Evolutionary conservation across 306 rosid genomes (phyloP).

Genomic region (Medicago arabica): DNA sequence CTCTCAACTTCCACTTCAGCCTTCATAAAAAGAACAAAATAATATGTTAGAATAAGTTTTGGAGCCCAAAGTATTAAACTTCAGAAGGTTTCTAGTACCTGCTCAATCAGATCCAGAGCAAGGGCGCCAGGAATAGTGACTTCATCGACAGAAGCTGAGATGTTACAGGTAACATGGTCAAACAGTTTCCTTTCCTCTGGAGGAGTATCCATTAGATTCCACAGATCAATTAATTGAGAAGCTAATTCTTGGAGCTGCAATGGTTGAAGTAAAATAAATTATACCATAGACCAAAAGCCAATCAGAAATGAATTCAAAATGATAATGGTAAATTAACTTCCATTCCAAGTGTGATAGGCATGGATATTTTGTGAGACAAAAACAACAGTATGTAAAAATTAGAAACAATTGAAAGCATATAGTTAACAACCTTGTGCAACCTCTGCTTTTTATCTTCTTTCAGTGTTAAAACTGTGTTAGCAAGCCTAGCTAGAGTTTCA

Average conservation of each 20-base stretch:
- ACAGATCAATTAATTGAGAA: constrained; percentile 86
- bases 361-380: constrained; percentile 14
- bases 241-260: constrained; percentile 96
- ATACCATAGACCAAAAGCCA: constrained; percentile 19
- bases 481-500: constrained; percentile 85
- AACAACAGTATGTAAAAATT: constrained; percentile 15
- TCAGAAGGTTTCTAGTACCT: constrained; percentile 55
- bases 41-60: constrained; percentile 24
- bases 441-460: constrained; percentile 85
- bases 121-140: constrained; percentile 97
- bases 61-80: constrained; percentile 31
- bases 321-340: constrained; percentile 30
- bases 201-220: constrained; percentile 99
- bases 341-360: constrained; percentile 11
- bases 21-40: constrained; percentile 49
- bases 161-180: constrained; percentile 96
- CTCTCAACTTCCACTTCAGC: constrained; percentile 99
- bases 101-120: constrained; percentile 89
- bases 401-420: constrained; percentile 7
- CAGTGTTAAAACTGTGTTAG: constrained; percentile 72
- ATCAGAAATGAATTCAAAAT: neutral
- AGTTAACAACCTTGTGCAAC: constrained; percentile 63
- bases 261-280: constrained; percentile 12
- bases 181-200: constrained; percentile 83
- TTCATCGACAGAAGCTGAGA: constrained; percentile 95